Percentiles rank a stretch among this genome's conserved stretches.
phyloP scores from a whole-genome alignment of 129 eudicot genomes.

The Chrysanthemum makinoi region DNA sequence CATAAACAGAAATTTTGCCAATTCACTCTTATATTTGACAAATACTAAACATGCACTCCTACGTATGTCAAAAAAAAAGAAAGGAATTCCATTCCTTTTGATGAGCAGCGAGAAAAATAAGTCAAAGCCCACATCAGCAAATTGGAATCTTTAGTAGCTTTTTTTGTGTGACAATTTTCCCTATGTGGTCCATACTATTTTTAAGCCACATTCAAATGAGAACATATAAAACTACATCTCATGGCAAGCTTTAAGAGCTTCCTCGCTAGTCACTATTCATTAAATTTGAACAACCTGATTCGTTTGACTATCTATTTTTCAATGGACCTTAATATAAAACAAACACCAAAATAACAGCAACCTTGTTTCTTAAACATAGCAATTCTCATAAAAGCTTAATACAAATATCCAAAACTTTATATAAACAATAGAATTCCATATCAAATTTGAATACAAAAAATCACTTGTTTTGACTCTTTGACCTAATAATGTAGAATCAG shows the following conservation, averaged over 20 bases:
- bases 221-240: conserved; percentile 5
- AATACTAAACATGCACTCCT: no score
- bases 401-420: neutral
- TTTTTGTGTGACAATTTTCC: no score
- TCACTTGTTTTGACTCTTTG: neutral
- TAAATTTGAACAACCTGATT: neutral
- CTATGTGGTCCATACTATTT: neutral
- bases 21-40: no score
- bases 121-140: no score
- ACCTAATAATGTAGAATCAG: neutral
- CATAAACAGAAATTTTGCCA: no score
- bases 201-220: conserved; percentile 5
- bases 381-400: neutral
- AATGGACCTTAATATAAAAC: conserved; percentile 3
- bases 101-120: no score
- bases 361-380: neutral
- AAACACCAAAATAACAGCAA: neutral
- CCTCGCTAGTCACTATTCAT: conserved; percentile 9
- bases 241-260: neutral
- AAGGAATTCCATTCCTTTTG: no score
- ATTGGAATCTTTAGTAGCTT: no score
- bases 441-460: no score
- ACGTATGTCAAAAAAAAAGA: no score
- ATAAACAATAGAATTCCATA: no score
- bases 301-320: conserved; percentile 14